Percentiles rank a stretch among this genome's conserved stretches.
These are phyloP conservation scores for Coemansia sp. DNA, from an alignment of 192 early-diverging fungal genomes.

Conservation along the genomic window DNA sequence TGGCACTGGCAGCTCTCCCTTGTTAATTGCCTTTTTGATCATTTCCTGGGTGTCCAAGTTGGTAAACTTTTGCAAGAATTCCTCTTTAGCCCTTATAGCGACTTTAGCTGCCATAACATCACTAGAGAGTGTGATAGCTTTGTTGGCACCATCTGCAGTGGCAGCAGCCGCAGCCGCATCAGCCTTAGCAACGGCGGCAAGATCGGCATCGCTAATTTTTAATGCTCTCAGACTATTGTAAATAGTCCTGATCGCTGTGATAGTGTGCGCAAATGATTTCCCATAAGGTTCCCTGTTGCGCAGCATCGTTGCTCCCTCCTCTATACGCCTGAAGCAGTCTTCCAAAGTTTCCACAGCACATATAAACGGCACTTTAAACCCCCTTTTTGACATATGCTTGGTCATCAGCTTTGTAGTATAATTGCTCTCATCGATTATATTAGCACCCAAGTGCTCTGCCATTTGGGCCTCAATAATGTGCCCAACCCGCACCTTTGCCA, in stretches of 20 bases:
- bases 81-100: not conserved
- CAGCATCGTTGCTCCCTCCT: constrained; percentile 91
- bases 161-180: no score
- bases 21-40: not conserved
- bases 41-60: not conserved
- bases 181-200: no score
- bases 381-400: constrained; percentile 82
- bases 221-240: not conserved
- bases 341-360: constrained; percentile 85
- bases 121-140: no score
- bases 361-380: constrained; percentile 82
- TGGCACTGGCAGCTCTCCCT: not conserved
- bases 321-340: constrained; percentile 82
- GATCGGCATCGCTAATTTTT: not conserved
- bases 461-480: constrained; percentile 54
- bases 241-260: not conserved
- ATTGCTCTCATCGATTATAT: constrained; percentile 92
- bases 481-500: constrained; percentile 1
- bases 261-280: not conserved
- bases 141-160: no score
- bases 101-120: not conserved
- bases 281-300: constrained; percentile 93
- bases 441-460: constrained; percentile 74
- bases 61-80: not conserved
- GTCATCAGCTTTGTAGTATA: constrained; percentile 62